Evolutionary conservation across 2,329 filamentous ascomycete genomes (phyloP), one percentile per base, ranked within the genome.

Genomic region (Aspergillus pseudoviridinutans): DNA sequence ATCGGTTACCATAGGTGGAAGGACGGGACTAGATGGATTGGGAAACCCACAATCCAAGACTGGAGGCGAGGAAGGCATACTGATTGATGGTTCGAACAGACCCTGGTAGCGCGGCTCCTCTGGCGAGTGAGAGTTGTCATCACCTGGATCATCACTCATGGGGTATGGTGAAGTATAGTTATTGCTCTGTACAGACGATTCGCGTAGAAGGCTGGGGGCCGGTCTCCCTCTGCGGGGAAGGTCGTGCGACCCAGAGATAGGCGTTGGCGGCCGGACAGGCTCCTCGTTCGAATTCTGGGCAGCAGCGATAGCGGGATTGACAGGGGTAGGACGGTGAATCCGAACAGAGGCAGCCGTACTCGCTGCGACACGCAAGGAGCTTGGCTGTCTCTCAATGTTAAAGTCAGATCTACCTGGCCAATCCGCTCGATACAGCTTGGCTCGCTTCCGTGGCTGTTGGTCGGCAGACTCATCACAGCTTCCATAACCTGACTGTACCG

Each of bases 21-120:
- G 80, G 47, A 86, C 82, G 2, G 93, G 94, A 69, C 93, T 97
- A 2, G 92, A 96, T 27, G 87, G 85, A 28, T 85, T 84, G 4
- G 88, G 87, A 27, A 80, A 79, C 29, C 80, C 79, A 41, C 82
- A 82, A 62, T 85, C 83, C 61, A 92, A 86, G 1, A 95, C 81
- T 1, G 94, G 94, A 14, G 93, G 93, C 3, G 93, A 97, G 0
- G 94, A 97, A 1, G 89, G 89, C 65, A 97, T 91, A 54, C 91
- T 90, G 51, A 86, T 86, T 3, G 91, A 89, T 53, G 91, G 95
- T 56, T 88, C 80, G 49, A 80, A 79, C 8, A 79, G 74, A 58
- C 78, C 78, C 56, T 76, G 77, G 51, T 80, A 80, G 54, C 80
- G 81, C 51, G 73, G 66, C 50, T 80, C 78, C 60, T 82, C 80